phyloP scores from a whole-genome alignment of 768 basidiomycete genomes.

The Boletus reticulatus region DNA sequence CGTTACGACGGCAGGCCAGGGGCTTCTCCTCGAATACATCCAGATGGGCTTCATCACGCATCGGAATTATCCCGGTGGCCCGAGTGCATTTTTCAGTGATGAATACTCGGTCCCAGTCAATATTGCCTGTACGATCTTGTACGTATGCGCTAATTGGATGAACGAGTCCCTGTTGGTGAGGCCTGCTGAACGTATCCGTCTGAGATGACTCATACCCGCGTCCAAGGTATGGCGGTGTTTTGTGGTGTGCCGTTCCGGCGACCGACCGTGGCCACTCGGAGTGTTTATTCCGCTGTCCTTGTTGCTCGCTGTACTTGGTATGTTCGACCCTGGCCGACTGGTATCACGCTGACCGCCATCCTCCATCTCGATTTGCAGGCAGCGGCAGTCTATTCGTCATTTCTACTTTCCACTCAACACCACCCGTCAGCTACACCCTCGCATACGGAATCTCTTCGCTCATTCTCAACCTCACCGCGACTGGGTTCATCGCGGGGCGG shows the following conservation, averaged over 20 bases:
- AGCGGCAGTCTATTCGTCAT: slow-evolving; percentile 28
- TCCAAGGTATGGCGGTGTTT: slow-evolving; percentile 45
- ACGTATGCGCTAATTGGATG: slow-evolving; percentile 7
- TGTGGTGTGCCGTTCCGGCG: slow-evolving; percentile 43
- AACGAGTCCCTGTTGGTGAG: slow-evolving; percentile 6
- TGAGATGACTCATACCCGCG: not conserved
- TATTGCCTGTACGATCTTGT: not conserved
- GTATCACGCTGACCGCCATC: not conserved
- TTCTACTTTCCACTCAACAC: not conserved
- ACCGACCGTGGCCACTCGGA: slow-evolving; percentile 27
- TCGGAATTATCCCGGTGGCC: slow-evolving; percentile 30
- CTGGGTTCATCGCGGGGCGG: slow-evolving; percentile 28
- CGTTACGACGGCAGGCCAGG: slow-evolving; percentile 16
- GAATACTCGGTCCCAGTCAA: slow-evolving; percentile 8
- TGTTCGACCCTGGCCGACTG: slow-evolving; percentile 3
- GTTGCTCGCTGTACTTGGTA: slow-evolving; percentile 42
- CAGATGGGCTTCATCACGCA: slow-evolving; percentile 27
- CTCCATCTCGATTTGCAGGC: not conserved
- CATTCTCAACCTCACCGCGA: slow-evolving; percentile 28
- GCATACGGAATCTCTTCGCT: slow-evolving; percentile 27
- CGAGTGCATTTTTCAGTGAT: slow-evolving; percentile 15
- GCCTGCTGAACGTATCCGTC: not conserved
- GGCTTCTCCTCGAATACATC: slow-evolving; percentile 13
- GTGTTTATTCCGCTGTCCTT: slow-evolving; percentile 36
- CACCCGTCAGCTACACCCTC: slow-evolving; percentile 10